Evolutionary conservation across 306 rosid species (phyloP), one percentile per base, ranked within the genome.

Genomic region (Vachellia collinsii): DNA sequence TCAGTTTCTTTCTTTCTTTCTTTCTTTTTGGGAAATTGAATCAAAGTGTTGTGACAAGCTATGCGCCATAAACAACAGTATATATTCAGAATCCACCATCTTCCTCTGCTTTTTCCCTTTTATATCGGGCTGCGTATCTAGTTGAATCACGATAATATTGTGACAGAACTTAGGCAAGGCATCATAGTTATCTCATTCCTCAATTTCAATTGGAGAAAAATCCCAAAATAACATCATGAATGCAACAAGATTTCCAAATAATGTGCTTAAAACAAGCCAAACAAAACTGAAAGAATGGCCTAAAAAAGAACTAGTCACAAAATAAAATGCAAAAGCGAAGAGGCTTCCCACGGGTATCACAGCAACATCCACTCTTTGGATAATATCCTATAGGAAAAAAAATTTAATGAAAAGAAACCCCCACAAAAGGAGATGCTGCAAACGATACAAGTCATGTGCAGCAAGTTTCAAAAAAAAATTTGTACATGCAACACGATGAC

Each of bases 381-480:
- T 53, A 20, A 58, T 11, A 22, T 25, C 14, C 23, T n/a, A 51
- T 17, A 44, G 11, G 0, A 11, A 4, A 14, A 51, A 50, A 50
- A 17, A 17, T 1, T 16, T 13, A 51, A 51, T 19, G 10, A 51
- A 16, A 51, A 51, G 16, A 54, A 39, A 39, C 16, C 29, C 50
- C 20, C 51, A 69, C 85, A 44, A 3, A 56, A 20, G 47, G 44
- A 3, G 64, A 43, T 8, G 14, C 11, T 34, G 38, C 70, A 65
- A 66, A 74, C 12, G 37, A 8, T 19, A 20, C 3, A 58, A 58
- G 62, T 19, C 48, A 9, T 61, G 6, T 7, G 69, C 61, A 4
- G 59, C 22, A 39, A 71, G 37, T 23, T 62, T 47, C 81, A 29
- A 29, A 81, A 81, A 81, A 81, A 81, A 81, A 62, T 20, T 58